phyloP scores from a whole-genome alignment of 805 yeast species.

The Lachancea quebecensis region DNA sequence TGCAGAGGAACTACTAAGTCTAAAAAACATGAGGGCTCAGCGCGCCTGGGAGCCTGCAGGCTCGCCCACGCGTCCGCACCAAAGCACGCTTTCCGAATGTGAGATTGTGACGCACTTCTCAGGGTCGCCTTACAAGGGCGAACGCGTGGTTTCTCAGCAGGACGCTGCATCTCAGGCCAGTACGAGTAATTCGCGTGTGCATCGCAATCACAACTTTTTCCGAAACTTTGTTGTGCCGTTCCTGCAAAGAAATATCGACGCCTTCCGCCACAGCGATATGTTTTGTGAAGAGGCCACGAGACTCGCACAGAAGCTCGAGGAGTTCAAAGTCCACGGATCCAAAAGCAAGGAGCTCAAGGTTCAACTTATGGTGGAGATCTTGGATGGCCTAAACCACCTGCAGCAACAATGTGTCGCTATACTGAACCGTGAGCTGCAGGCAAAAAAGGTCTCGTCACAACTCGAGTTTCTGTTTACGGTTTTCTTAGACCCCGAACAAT shows the following conservation, averaged over 20 bases:
- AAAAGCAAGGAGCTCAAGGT: constrained; percentile 7
- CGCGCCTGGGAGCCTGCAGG: not conserved
- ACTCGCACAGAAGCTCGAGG: constrained; percentile 12
- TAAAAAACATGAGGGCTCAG: too few species aligned
- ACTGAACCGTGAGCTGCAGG: constrained; percentile 22
- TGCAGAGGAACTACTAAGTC: too few species aligned
- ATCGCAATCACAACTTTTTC: constrained; percentile 14
- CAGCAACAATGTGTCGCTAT: constrained; percentile 19
- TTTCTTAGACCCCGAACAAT: constrained; percentile 17
- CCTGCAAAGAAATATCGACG: constrained; percentile 15
- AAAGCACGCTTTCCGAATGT: not conserved
- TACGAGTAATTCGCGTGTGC: constrained; percentile 13
- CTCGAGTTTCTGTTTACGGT: constrained; percentile 17
- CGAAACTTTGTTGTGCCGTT: constrained; percentile 19
- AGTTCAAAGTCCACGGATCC: constrained; percentile 6
- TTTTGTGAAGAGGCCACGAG: constrained; percentile 17
- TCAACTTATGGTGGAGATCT: constrained; percentile 11
- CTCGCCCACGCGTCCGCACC: not conserved
- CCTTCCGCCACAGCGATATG: constrained; percentile 16
- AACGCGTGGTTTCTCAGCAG: not conserved
- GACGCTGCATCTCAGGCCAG: constrained; percentile 19
- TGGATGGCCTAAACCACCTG: constrained; percentile 16
- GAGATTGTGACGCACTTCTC: constrained; percentile 17
- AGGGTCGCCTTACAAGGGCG: constrained; percentile 19
- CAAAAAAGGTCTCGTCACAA: constrained; percentile 13